Evolutionary conservation across 2,329 filamentous ascomycete species (phyloP), one percentile per base, ranked within the genome.

Genomic region (Scedosporium aurantiacum): DNA sequence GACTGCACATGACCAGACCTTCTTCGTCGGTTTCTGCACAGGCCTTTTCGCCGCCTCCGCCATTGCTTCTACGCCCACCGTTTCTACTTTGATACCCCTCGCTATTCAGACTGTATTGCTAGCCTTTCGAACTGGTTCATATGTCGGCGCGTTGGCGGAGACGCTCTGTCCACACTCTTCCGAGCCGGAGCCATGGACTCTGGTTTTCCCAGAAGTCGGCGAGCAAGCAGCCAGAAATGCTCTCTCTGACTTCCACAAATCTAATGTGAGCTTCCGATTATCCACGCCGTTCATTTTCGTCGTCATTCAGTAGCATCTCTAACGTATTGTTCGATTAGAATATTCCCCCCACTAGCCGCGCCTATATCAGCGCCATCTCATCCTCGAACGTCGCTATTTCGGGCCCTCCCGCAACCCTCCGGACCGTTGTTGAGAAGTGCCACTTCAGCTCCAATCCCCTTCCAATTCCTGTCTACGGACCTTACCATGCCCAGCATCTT

Each of bases 41-140:
- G 87, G 87, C 59, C 77, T 87, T 23, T 82, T 89, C 66, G 85
- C 86, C n/a, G 86, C 84, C n/a, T 77, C 82, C 12, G 86, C 85
- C 16, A 81, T 89, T 62, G 82, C 85, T 12, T 84, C 82, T 23
- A 80, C 86, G 37, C 81, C 80, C 63, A 85, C 83, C 5, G 74
- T 88, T 57, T 82, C 81, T 18, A 78, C 83, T 56, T 74, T 90
- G 41, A 76, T 88, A 23, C 80, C 80, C 5, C 76, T 89, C 58
- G 85, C 81, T 59, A 79, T 86, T 16, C 82, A 88, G 69, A 78
- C 82, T 27, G 83, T 87, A 25, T 77, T 86, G 64, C 79, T 89
- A 69, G 82, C 86, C 52, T 90, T 89, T 75, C 79, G 85, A 64
- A 79, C 80, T 16, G 86, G 86, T 57, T 73, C 82, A 25, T 78